Base-by-base conservation (phyloP, 306 rosid genomes). In the Delonix regia region DNA sequence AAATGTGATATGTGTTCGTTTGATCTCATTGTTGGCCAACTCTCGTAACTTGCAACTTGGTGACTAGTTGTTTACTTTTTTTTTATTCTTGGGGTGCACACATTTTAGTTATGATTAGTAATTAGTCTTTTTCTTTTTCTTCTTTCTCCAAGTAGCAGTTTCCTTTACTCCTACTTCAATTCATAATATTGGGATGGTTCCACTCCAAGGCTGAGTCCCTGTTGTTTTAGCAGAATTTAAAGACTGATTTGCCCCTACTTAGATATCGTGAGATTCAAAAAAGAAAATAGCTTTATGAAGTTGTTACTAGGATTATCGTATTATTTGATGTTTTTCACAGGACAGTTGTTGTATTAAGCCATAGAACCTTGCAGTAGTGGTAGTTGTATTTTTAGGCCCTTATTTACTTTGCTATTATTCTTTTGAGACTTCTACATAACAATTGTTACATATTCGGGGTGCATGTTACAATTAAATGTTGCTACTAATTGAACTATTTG, bases 371-470 rank as follows among this genome's bases (percentile, higher is more conserved):
- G 2, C 3, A 15, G 62, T 49, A 60, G 28, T 55, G 69, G 13
- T 7, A 45, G 71, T 33, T 67, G 63, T 60, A 12, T 69, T 82
- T 33, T 74, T 33, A 28, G 77, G 52, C 55, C 65, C 51, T 74
- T n/a, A n/a, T 78, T 52, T 5, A 60, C 48, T 34, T 60, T 62
- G 19, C 25, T 77, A 61, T 69, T 61, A 13, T 6, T 13, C 25
- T 57, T 57, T 9, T n/a, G n/a, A n/a, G n/a, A 19, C 27, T 60
- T 51, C 10, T 52, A 25, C 15, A 12, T 28, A 24, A 39, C 64
- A 19, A 52, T 62, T 42, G 65, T 53, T 33, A 9, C 61, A 24
- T 2, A 28, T 57, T 25, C 6, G 12, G 14, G 34, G 21, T 25
- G 33, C 27, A n/a, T 24, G 18, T 48, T 44, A 25, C 51, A 42